A percentile compares a stretch with the other conserved stretches of the same genome.
Conservation (phyloP, 1,284 basidiomycete genomes). For the Naganishia albida region DNA sequence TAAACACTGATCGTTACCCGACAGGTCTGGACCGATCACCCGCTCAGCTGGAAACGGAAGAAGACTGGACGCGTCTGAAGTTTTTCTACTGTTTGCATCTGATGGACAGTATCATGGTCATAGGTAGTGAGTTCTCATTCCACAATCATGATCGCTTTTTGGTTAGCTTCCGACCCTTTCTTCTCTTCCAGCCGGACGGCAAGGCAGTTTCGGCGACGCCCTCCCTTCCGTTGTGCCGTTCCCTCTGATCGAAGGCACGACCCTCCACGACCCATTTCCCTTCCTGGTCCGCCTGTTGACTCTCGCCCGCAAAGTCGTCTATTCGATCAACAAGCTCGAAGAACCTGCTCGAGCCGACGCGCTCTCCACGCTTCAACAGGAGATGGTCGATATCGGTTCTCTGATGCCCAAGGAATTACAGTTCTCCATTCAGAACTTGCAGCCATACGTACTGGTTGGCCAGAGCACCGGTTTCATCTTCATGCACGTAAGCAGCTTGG, state of each 20-base stretch:
- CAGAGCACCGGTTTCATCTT: constrained; percentile 36
- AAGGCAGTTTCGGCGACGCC: constrained; percentile 29
- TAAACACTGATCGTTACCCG: neutral
- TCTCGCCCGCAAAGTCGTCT: constrained; percentile 20
- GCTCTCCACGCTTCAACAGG: constrained; percentile 28
- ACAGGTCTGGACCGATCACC: constrained; percentile 24
- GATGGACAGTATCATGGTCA: constrained; percentile 38
- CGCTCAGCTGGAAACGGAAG: constrained; percentile 9
- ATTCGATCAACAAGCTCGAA: constrained; percentile 11
- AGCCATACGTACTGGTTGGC: constrained; percentile 30
- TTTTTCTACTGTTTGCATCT: constrained; percentile 30
- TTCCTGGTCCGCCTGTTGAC: constrained; percentile 32
- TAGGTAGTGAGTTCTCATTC: constrained; percentile 36
- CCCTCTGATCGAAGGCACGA: constrained; percentile 3
- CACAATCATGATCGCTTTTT: neutral
- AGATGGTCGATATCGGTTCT: constrained; percentile 35
- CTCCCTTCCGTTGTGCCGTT: constrained; percentile 27
- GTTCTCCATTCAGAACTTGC: constrained; percentile 36
- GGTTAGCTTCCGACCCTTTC: neutral
- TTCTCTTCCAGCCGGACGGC: constrained; percentile 33
- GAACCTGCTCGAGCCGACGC: constrained; percentile 14
- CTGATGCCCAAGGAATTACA: constrained; percentile 33
- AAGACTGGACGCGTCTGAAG: constrained; percentile 15
- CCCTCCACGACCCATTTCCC: constrained; percentile 32
- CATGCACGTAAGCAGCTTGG: constrained; percentile 34